Evolutionary conservation across 1,139 yeast species (phyloP), one percentile per base, ranked within the genome.

Genomic region (Taphrina communis): DNA sequence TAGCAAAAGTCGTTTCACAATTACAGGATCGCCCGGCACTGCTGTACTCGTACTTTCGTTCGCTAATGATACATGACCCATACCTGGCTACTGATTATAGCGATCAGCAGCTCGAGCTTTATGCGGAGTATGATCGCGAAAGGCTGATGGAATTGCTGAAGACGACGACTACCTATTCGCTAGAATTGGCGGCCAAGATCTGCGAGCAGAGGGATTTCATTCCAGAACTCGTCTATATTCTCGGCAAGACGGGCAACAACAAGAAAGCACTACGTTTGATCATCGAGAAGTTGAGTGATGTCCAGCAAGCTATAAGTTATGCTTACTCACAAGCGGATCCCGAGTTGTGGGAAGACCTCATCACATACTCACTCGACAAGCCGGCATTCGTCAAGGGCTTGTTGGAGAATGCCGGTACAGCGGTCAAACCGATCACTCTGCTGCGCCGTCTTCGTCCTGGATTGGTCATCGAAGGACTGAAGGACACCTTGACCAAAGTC

Each of bases 161-260:
- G 66, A 79, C 80, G 72, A 72, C 72, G 41, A 82, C 81, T 69
- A 82, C 86, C 71, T 94, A 92, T 77, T 85, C 89, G 72, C 84
- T 91, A 55, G 90, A 86, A 65, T 75, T 77, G n/a, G 97, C 97
- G 0, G 85, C 91, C 21, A 77, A 79, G 9, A 77, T 88, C 0
- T 90, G 97, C 74, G 87, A 87, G 70, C 71, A 77, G 11, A 81
- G 82, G 57, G 82, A 82, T 0, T 81, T 82, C 62, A 83, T 82
- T 44, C 86, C 88, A 61, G 98, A 93, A 75, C 81, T 91, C 63
- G 96, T 94, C 0, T 92, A 86, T 74, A 78, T 94, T 48, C 82
- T 91, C 72, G 96, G 97, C 7, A 86, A 86, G 74, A 87, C 90
- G 41, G 99, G 99, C 0, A 90, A 90, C 73, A 86, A 88, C 71